A percentile compares a stretch with the other conserved stretches of the same genome.
phyloP scores from a whole-genome alignment of 306 rosid species.

The Citrullus amarus region DNA sequence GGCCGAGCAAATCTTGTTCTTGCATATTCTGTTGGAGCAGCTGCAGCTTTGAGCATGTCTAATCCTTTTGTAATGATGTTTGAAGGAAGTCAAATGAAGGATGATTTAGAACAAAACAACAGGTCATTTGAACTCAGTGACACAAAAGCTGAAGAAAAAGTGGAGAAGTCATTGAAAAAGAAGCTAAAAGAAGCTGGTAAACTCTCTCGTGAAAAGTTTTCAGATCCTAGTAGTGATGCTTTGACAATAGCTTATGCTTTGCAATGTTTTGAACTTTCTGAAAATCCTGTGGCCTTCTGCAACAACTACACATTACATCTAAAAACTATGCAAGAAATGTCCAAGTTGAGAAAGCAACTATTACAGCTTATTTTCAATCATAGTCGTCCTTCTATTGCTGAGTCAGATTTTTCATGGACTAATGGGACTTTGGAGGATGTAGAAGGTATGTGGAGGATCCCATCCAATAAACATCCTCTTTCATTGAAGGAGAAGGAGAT shows the following conservation, averaged over 20 bases:
- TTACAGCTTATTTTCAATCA: slow-evolving; percentile 57
- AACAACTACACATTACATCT: slow-evolving; percentile 50
- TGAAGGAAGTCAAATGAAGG: slow-evolving; percentile 41
- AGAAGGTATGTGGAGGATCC: slow-evolving; percentile 48
- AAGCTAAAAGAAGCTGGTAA: slow-evolving; percentile 53
- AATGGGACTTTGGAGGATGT: slow-evolving; percentile 53
- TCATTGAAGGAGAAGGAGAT: slow-evolving; percentile 59
- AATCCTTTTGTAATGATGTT: slow-evolving; percentile 57
- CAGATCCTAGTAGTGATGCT: slow-evolving; percentile 66
- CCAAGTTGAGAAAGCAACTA: slow-evolving; percentile 71
- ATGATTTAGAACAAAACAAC: slow-evolving; percentile 23
- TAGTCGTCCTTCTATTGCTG: slow-evolving; percentile 25
- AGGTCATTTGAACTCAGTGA: slow-evolving; percentile 15
- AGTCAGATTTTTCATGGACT: slow-evolving; percentile 48
- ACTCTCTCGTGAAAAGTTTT: slow-evolving; percentile 47
- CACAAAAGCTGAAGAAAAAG: slow-evolving; percentile 27
- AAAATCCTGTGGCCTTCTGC: slow-evolving; percentile 43
- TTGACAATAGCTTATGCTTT: slow-evolving; percentile 59
- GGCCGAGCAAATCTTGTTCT: slow-evolving; percentile 43
- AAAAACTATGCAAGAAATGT: slow-evolving; percentile 96
- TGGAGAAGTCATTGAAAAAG: slow-evolving; percentile 44
- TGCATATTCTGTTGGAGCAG: slow-evolving; percentile 71
- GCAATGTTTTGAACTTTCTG: slow-evolving; percentile 65
- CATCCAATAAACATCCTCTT: slow-evolving; percentile 49
- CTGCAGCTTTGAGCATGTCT: slow-evolving; percentile 82